Percentiles rank a stretch among this genome's conserved stretches.
phyloP scores from a whole-genome alignment of 768 basidiomycete species.

The Gautieria morchelliformis region DNA sequence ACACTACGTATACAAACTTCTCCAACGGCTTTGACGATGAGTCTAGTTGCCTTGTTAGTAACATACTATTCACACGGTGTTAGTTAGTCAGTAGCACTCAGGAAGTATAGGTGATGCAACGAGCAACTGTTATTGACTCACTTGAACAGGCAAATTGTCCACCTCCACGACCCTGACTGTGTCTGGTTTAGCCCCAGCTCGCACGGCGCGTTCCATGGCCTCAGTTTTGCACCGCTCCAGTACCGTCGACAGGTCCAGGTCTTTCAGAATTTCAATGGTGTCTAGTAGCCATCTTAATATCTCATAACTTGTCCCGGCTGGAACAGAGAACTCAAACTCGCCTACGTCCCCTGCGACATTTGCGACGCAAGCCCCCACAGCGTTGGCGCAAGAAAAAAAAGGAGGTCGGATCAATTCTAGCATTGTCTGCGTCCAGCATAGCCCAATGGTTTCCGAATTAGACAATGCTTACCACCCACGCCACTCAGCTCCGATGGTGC shows the following conservation, averaged over 20 bases:
- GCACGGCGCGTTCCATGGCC: constrained; percentile 35
- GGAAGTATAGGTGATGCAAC: neutral
- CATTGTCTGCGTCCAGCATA: neutral
- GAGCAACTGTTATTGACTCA: constrained; percentile 8
- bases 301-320: neutral
- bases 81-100: neutral
- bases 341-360: constrained; percentile 47
- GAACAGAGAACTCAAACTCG: constrained; percentile 12
- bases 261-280: constrained; percentile 28
- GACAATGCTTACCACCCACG: constrained; percentile 22
- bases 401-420: constrained; percentile 37
- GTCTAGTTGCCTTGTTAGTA: constrained; percentile 39
- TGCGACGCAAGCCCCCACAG: constrained; percentile 38
- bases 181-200: constrained; percentile 33
- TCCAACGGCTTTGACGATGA: constrained; percentile 55
- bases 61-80: constrained; percentile 27
- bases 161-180: constrained; percentile 46
- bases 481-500: constrained; percentile 42
- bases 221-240: constrained; percentile 24
- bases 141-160: constrained; percentile 44
- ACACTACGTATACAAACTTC: constrained; percentile 27
- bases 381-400: constrained; percentile 29
- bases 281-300: constrained; percentile 23
- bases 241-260: constrained; percentile 21
- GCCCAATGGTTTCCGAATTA: too few species aligned